These are phyloP conservation scores for Entophlyctis luteolus DNA, from an alignment of 192 early-diverging fungal species.

Conservation along the genomic window DNA sequence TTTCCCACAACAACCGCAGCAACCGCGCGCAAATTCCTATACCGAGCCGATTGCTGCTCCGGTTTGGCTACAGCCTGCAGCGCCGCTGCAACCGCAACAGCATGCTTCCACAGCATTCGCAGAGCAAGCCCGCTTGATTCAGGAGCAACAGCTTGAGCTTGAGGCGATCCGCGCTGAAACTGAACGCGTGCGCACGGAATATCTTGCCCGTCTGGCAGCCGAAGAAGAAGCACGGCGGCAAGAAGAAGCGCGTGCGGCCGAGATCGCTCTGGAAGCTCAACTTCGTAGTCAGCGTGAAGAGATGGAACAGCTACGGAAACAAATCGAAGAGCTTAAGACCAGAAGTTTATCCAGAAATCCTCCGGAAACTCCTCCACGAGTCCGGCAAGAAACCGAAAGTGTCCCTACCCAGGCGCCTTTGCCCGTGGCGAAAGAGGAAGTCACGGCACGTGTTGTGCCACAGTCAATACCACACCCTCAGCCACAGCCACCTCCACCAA, in stretches of 20 bases:
- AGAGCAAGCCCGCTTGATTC: background rate
- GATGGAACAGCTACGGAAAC: background rate
- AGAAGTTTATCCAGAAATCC: too few species aligned
- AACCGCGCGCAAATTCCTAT: background rate
- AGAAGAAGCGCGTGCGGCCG: background rate
- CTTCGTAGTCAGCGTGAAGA: background rate
- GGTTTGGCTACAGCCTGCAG: background rate
- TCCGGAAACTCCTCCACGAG: too few species aligned
- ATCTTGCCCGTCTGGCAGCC: background rate
- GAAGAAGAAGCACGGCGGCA: background rate
- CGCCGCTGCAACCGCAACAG: background rate
- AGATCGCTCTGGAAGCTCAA: background rate
- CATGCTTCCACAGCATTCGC: background rate
- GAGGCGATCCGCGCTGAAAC: conserved; percentile 1
- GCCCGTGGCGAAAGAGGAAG: too few species aligned
- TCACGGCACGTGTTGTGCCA: too few species aligned
- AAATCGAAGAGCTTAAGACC: background rate
- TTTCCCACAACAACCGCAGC: background rate
- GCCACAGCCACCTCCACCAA: too few species aligned
- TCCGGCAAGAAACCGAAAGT: too few species aligned
- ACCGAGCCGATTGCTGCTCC: background rate
- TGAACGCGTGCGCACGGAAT: background rate
- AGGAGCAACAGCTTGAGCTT: background rate
- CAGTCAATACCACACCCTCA: too few species aligned
- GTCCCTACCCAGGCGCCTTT: too few species aligned